phyloP scores from a whole-genome alignment of 164 flowering plant genomes.

The Tinospora cordifolia region DNA sequence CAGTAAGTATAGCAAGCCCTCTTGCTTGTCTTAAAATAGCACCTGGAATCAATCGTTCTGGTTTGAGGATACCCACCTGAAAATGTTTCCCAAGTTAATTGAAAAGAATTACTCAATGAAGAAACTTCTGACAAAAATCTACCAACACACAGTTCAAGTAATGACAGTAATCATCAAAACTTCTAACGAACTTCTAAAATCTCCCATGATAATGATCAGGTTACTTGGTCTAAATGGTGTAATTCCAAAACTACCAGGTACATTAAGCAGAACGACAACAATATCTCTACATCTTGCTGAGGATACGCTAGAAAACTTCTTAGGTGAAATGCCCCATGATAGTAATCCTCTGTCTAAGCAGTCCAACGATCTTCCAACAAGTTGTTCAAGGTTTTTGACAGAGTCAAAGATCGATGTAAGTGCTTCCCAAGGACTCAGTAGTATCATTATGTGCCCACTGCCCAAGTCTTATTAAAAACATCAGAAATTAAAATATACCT shows the following conservation, averaged over 20 bases:
- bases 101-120: too few species aligned
- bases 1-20: slow-evolving; percentile 89
- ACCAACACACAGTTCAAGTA: too few species aligned
- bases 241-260: background rate
- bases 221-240: background rate
- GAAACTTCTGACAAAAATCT: too few species aligned
- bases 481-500: slow-evolving; percentile 31
- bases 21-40: slow-evolving; percentile 65
- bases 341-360: background rate
- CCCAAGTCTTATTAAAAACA: background rate
- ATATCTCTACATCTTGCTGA: background rate
- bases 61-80: slow-evolving; percentile 62
- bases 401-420: background rate
- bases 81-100: slow-evolving; percentile 10
- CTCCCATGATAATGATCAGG: background rate
- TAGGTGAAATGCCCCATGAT: too few species aligned
- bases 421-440: background rate
- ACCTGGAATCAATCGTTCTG: slow-evolving; percentile 80
- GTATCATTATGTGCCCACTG: background rate
- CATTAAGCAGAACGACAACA: background rate
- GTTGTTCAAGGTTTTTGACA: too few species aligned
- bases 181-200: background rate
- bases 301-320: background rate
- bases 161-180: background rate
- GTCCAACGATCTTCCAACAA: background rate